Evolutionary conservation across 352 stramenopile species (phyloP), one percentile per base, ranked within the genome.

Genomic region (Globisporangium canariense): DNA sequence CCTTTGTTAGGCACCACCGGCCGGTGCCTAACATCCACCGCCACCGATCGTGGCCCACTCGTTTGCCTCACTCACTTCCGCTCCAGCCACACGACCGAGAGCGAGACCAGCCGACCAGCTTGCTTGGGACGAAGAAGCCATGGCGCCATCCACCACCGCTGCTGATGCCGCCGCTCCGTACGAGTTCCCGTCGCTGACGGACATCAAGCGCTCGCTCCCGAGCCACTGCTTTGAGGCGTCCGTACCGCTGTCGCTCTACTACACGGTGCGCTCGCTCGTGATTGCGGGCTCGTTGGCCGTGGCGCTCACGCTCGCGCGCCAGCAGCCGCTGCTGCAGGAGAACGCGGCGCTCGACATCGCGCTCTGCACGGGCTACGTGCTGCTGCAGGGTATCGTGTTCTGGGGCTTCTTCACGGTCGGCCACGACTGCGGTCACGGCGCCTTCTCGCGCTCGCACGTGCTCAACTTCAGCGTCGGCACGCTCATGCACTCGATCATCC

Each of bases 341-440:
- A 64, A 70, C 16, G 67, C 60, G 40, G 60, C 61, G 30, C 65
- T 89, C 53, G 78, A 91, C 58, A 66, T 65, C 30, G 67, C 70
- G 4, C 62, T 90, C 1, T 91, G 79, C 67, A 57, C 41, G 22
- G 64, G 57, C 47, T 94, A 94, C 75, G 65, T 90, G 28, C 75
- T 89, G 61, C 67, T 90, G 54, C 85, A 91, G 63, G 83, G 85
- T 43, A 68, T 92, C 61, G 76, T 91, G 50, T 91, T 94, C 70
- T 92, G 83, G 85, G 85, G 85, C 18, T 87, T 94, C 75, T 94
- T 92, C 66, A 94, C 83, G 4, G 74, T 94, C 49, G 86, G 81
- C 62, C 86, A 92, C 66, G 86, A 92, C 68, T 88, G 81, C 62
- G 86, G 86, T 51, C 86, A 94, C 77, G 78, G 79, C 59, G 80